Base-by-base conservation (phyloP, 2,329 filamentous ascomycete genomes). In the Celoporthe dispersa region DNA sequence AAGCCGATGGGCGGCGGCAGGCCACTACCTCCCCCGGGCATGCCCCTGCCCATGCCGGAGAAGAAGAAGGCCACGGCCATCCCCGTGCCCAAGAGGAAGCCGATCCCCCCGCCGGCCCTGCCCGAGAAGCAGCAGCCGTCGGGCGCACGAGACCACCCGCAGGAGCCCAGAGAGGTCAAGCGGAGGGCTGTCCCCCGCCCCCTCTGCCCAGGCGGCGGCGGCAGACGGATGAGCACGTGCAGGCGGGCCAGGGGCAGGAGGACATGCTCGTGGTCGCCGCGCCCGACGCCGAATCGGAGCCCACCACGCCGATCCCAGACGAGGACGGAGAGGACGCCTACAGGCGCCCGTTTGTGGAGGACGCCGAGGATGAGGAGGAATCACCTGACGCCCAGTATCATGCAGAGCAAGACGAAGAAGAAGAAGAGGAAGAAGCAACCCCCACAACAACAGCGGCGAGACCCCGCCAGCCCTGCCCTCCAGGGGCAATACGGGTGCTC, bases 1-100 rank as follows among this genome's bases (percentile, higher is more conserved):
- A 88, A 93, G 75, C 94, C 94, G 1, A 94, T 97, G 83, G 94
- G 94, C 1, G 87, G 94, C 53, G 94, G 94, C 0, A 91, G 92
- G 74, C 94, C 94, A 1, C 83, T 97, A 25, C 94, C 93, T 62
- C 93, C 94, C 11, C 92, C 92, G 2, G 94, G 94, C 2, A 90
- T 87, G 60, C 94, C 94, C 3, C 84, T 97, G 1, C 94, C 94
- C 1, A 88, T 84, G 57, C 91, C 91, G 0, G 88, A 90, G 48
- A 87, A 84, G 67, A 86, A 84, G 69, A 88, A 87, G 76, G 86
- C 87, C 60, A 86, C 85, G 63, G 83, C 86, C 22, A 86, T 84
- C 70, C 84, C 84, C 37, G 83, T 90, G 1, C 87, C 90, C 3
- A 90, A 88, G 76, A 84, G 91, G n/a, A 93, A 91, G 75, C 85